Base-by-base conservation (phyloP, 2,329 filamentous ascomycete genomes). In the Talaromyces atroroseus region DNA sequence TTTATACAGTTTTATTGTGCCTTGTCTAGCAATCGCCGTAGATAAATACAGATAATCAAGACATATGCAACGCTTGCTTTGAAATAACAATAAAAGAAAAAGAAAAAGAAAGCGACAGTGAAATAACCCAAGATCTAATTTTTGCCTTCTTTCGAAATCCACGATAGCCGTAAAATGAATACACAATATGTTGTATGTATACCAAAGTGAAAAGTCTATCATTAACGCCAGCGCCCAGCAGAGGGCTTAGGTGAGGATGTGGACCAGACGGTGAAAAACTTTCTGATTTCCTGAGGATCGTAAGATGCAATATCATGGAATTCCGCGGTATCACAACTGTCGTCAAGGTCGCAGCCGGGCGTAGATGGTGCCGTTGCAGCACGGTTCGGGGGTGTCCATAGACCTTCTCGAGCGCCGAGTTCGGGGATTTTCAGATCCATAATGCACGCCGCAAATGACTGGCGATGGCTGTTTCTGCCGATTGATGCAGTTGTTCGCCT, bases 401-500 rank as follows among this genome's bases (percentile, higher is more conserved):
- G 50, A 16, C 63, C 63, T n/a, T 63, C 62, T 34, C 65, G 56
- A 3, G 57, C 24, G 12, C 64, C 62, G 3, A 68, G 58, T 23
- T 68, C 65, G 8, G 70, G 68, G 18, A 71, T 70, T 44, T 66
- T 69, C 53, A 72, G 64, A 50, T 71, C 69, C 57, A 72, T 65
- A 48, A 72, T 71, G 54, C 68, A 70, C 45, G 70, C 69, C 0
- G 68, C 68, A 48, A 71, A 71, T 2, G 69, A 71, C 1, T 67
- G 59, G 12, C 66, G 66, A 2, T 65, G 63, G 8, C 38, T 38
- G 18, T 16, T 53, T 34, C 5, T 56, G 46, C 11, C 26, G 29
- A 26, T 49, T n/a, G 48, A 29, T 49, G 44, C 32, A 16, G 49
- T 48, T 7, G 56, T 38, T 36, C 20, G 47, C 29, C 52, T 56